phyloP scores from a whole-genome alignment of 1,139 yeast species.

The Taiozyma sp. region DNA sequence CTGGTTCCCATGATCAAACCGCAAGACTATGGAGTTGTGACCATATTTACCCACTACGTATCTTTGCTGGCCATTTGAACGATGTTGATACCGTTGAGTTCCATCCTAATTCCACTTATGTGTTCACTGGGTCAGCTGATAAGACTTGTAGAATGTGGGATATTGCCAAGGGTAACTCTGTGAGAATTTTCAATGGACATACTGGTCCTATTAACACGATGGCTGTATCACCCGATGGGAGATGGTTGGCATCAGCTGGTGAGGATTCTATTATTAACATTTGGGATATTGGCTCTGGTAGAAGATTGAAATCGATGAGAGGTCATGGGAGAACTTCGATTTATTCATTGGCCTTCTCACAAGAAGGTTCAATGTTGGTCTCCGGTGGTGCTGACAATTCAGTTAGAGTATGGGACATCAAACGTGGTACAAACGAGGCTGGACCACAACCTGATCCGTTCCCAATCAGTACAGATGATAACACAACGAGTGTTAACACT shows the following conservation, averaged over 20 bases:
- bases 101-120: conserved; percentile 94
- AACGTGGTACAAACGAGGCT: conserved; percentile 75
- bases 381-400: conserved; percentile 94
- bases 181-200: conserved; percentile 92
- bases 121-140: conserved; percentile 93
- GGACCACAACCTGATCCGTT: conserved; percentile 81
- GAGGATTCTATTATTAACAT: conserved; percentile 86
- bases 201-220: conserved; percentile 81
- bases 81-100: conserved; percentile 95
- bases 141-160: conserved; percentile 99
- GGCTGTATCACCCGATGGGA: conserved; percentile 94
- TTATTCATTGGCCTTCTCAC: conserved; percentile 79
- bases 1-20: conserved; percentile 96
- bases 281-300: conserved; percentile 95
- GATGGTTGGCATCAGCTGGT: conserved; percentile 95
- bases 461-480: conserved; percentile 32
- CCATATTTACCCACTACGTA: conserved; percentile 91
- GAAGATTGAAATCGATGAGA: conserved; percentile 74
- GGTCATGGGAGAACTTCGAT: conserved; percentile 92
- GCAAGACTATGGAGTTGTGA: conserved; percentile 98
- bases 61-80: conserved; percentile 95
- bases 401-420: conserved; percentile 94
- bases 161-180: conserved; percentile 81
- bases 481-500: conserved; percentile 22
- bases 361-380: conserved; percentile 84